Conservation (phyloP, 768 basidiomycete species). For the Tricholomella constricta region DNA sequence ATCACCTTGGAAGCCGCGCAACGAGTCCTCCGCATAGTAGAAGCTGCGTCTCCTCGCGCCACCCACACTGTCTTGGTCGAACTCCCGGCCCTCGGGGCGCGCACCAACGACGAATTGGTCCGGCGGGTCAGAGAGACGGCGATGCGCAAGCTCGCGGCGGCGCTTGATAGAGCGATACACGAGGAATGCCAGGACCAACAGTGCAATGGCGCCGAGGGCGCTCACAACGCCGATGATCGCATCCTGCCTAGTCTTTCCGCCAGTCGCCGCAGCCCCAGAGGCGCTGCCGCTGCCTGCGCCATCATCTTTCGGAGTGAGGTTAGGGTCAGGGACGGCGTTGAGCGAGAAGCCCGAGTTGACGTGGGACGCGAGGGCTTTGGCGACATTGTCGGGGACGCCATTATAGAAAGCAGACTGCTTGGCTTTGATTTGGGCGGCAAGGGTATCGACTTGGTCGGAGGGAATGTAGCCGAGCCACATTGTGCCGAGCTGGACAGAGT, state of each 20-base stretch:
- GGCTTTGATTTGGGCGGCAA: conserved; percentile 67
- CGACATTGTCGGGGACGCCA: conserved; percentile 43
- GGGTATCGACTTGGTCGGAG: conserved; percentile 47
- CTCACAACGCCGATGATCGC: conserved; percentile 92
- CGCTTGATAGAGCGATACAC: conserved; percentile 68
- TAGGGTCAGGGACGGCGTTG: conserved; percentile 44
- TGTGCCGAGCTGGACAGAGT: conserved; percentile 59
- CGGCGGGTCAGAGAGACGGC: conserved; percentile 65
- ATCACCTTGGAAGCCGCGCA: conserved; percentile 57
- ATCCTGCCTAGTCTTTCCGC: conserved; percentile 62
- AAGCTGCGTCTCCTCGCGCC: conserved; percentile 75
- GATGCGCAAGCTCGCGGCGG: conserved; percentile 68
- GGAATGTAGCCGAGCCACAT: conserved; percentile 77
- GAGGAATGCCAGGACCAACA: conserved; percentile 73
- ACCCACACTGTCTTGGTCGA: conserved; percentile 76
- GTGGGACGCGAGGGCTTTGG: conserved; percentile 59
- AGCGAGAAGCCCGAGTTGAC: conserved; percentile 72
- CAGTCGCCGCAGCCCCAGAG: conserved; percentile 29
- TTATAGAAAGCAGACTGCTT: conserved; percentile 67
- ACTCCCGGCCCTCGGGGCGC: conserved; percentile 67
- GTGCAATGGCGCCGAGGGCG: conserved; percentile 75
- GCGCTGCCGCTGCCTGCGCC: conserved; percentile 19
- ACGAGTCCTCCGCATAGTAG: conserved; percentile 85
- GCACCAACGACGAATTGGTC: conserved; percentile 38
- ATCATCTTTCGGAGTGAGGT: conserved; percentile 35